These are phyloP conservation scores for Fonsecaea monophora DNA, from an alignment of 2,329 filamentous ascomycete genomes.

Conservation along the genomic window DNA sequence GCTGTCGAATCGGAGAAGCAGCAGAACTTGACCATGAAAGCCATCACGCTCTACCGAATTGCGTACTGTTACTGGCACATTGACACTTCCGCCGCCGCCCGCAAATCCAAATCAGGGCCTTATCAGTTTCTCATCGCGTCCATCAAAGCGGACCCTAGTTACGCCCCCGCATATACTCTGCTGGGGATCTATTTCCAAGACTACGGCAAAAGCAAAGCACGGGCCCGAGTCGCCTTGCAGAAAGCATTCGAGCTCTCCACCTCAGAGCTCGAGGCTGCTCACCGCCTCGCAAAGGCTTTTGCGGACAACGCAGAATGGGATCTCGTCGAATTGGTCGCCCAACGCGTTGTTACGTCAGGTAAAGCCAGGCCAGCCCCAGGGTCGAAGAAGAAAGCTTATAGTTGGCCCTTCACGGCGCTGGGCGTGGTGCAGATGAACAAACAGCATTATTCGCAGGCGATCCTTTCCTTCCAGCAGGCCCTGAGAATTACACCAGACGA, in stretches of 20 bases:
- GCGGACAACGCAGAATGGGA: constrained; percentile 95
- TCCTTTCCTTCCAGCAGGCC: constrained; percentile 89
- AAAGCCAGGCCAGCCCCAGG: constrained; percentile 88
- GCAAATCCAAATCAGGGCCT: constrained; percentile 80
- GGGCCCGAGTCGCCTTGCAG: constrained; percentile 91
- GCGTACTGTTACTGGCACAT: constrained; percentile 87
- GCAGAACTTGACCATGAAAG: constrained; percentile 73
- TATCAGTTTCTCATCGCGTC: constrained; percentile 84
- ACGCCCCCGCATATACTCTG: constrained; percentile 88
- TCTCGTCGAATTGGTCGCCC: constrained; percentile 88
- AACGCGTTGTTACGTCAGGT: constrained; percentile 91
- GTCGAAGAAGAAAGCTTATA: constrained; percentile 89
- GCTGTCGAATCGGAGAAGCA: constrained; percentile 67
- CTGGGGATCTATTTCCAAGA: constrained; percentile 91
- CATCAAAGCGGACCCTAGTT: constrained; percentile 84
- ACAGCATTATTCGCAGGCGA: constrained; percentile 85
- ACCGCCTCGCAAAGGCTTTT: constrained; percentile 83
- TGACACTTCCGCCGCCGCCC: constrained; percentile 73
- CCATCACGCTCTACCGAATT: constrained; percentile 84
- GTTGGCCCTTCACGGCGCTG: constrained; percentile 93
- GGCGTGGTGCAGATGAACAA: constrained; percentile 95
- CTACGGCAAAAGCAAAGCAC: constrained; percentile 83
- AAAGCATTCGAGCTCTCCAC: constrained; percentile 94
- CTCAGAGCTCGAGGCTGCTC: constrained; percentile 83
- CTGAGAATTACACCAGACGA: constrained; percentile 82